These are phyloP conservation scores for Boechera retrofracta DNA, from an alignment of 345 rosid species.

Conservation along the genomic window DNA sequence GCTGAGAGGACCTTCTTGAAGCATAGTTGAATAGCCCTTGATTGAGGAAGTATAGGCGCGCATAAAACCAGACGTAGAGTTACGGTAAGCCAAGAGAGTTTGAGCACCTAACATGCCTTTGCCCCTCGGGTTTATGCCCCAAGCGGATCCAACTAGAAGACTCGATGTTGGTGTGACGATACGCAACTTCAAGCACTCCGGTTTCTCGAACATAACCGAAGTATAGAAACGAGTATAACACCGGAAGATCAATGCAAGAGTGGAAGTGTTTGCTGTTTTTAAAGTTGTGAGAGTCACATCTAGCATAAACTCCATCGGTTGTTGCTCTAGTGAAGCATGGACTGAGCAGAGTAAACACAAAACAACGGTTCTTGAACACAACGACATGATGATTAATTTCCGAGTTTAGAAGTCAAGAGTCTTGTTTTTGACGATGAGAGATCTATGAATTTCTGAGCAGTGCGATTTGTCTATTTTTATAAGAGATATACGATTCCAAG, in stretches of 20 bases:
- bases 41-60: slow-evolving; percentile 64
- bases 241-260: background rate
- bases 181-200: slow-evolving; percentile 56
- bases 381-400: no score
- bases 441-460: no score
- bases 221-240: slow-evolving; percentile 46
- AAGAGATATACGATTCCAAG: background rate
- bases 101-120: slow-evolving; percentile 54
- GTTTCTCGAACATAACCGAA: slow-evolving; percentile 59
- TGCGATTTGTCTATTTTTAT: no score
- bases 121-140: slow-evolving; percentile 60
- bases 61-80: slow-evolving; percentile 53
- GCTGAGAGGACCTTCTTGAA: slow-evolving; percentile 58
- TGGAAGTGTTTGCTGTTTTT: slow-evolving; percentile 16
- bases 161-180: slow-evolving; percentile 52
- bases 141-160: slow-evolving; percentile 58
- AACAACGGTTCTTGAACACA: background rate
- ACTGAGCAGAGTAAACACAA: slow-evolving; percentile 4
- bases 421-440: no score
- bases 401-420: no score
- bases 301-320: background rate
- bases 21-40: slow-evolving; percentile 44
- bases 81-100: slow-evolving; percentile 61
- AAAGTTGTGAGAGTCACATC: background rate
- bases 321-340: slow-evolving; percentile 5